These are phyloP conservation scores for Tilletia indica DNA, from an alignment of 1,284 basidiomycete genomes.

Conservation along the genomic window DNA sequence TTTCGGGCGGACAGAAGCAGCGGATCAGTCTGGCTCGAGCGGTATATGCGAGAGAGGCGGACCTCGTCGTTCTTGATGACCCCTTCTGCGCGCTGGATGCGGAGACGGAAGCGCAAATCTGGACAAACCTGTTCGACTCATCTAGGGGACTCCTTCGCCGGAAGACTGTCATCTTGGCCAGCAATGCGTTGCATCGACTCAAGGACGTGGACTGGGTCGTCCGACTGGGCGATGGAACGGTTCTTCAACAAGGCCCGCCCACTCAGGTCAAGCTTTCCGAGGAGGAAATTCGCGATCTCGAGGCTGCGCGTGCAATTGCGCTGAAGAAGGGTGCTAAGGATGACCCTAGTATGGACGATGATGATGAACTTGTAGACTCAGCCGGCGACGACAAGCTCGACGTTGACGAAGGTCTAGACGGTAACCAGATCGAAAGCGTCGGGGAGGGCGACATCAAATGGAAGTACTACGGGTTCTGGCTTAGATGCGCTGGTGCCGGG, in stretches of 20 bases:
- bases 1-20: slow-evolving; percentile 38
- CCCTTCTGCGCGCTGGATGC: slow-evolving; percentile 36
- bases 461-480: background rate
- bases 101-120: slow-evolving; percentile 28
- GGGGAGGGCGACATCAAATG: background rate
- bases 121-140: slow-evolving; percentile 34
- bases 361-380: background rate
- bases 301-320: background rate
- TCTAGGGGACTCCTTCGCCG: slow-evolving; percentile 26
- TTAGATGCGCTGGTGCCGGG: background rate
- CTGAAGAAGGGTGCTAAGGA: background rate
- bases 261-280: background rate
- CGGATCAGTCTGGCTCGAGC: slow-evolving; percentile 36
- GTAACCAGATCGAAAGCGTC: background rate
- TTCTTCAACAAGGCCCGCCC: background rate
- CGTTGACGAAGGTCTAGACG: background rate
- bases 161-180: slow-evolving; percentile 29
- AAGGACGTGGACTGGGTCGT: slow-evolving; percentile 15
- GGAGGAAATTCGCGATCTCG: background rate
- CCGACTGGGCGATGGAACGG: background rate
- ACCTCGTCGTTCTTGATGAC: slow-evolving; percentile 31
- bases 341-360: background rate
- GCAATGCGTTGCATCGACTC: slow-evolving; percentile 6
- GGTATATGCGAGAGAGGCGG: slow-evolving; percentile 26
- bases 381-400: background rate